These are phyloP conservation scores for Colletotrichum sidae DNA, from an alignment of 2,329 filamentous ascomycete species.

Conservation along the genomic window DNA sequence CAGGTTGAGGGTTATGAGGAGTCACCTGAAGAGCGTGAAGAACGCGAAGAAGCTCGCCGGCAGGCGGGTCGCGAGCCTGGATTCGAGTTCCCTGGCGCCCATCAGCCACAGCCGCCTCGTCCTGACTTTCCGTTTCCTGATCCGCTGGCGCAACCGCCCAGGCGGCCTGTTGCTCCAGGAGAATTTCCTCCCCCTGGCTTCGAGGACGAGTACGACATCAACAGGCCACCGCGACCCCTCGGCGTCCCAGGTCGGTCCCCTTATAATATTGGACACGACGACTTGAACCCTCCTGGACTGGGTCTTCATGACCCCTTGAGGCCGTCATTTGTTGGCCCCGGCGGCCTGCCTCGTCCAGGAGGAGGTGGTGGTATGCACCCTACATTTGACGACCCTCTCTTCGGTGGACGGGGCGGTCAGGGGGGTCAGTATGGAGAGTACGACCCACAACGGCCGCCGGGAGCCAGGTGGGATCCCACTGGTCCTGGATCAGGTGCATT, in stretches of 20 bases:
- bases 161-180: conserved; percentile 72
- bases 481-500: conserved; percentile 70
- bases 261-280: conserved; percentile 82
- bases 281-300: conserved; percentile 87
- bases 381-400: conserved; percentile 91
- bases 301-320: conserved; percentile 87
- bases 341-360: conserved; percentile 68
- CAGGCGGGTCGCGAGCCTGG: conserved; percentile 52
- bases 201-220: conserved; percentile 91
- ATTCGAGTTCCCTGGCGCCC: conserved; percentile 49
- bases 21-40: conserved; percentile 55
- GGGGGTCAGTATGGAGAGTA: conserved; percentile 59
- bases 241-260: conserved; percentile 63
- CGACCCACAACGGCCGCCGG: conserved; percentile 83
- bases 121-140: conserved; percentile 73
- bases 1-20: conserved; percentile 85
- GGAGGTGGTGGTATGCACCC: conserved; percentile 91
- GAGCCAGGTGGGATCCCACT: conserved; percentile 90
- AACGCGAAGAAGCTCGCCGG: conserved; percentile 55
- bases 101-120: conserved; percentile 67
- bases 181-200: conserved; percentile 91
- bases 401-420: conserved; percentile 66
- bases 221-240: conserved; percentile 68
- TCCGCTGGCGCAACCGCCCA: conserved; percentile 69
- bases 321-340: conserved; percentile 71